phyloP scores from a whole-genome alignment of 176 grass and related monocot genomes.

The Oryza glumipatula region DNA sequence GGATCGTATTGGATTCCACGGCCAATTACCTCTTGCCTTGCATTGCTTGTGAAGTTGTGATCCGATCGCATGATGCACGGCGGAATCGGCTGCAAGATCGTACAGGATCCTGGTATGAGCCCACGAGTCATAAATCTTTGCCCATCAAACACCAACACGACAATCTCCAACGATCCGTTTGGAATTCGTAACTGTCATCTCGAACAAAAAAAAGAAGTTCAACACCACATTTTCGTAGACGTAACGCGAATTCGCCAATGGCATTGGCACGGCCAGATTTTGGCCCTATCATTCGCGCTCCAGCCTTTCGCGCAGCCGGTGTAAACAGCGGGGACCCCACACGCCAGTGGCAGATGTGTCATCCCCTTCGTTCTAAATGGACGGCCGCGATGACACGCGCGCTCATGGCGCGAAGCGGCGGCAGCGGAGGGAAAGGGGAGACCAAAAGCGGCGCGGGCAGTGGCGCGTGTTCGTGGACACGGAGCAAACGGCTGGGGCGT shows the following conservation, averaged over 20 bases:
- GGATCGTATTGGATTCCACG: not conserved
- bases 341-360: not conserved
- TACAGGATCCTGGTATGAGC: not conserved
- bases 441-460: constrained; percentile 11
- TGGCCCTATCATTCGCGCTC: not conserved
- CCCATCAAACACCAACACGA: not conserved
- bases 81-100: not conserved
- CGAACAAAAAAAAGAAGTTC: not conserved
- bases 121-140: not conserved
- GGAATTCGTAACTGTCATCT: not conserved
- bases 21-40: not conserved
- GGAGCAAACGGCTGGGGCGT: not conserved
- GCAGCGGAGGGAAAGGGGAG: constrained; percentile 1
- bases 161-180: not conserved
- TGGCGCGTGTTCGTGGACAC: not conserved
- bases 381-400: not conserved
- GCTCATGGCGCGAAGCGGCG: not conserved
- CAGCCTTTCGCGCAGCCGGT: no score
- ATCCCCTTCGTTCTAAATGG: not conserved
- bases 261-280: not conserved
- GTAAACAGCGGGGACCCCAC: no score
- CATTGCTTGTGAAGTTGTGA: not conserved
- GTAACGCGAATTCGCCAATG: not conserved
- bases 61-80: not conserved
- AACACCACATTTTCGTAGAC: not conserved